Evolutionary conservation across 495 filamentous ascomycete species (phyloP).

Genomic region (Lichina pygmaea): DNA sequence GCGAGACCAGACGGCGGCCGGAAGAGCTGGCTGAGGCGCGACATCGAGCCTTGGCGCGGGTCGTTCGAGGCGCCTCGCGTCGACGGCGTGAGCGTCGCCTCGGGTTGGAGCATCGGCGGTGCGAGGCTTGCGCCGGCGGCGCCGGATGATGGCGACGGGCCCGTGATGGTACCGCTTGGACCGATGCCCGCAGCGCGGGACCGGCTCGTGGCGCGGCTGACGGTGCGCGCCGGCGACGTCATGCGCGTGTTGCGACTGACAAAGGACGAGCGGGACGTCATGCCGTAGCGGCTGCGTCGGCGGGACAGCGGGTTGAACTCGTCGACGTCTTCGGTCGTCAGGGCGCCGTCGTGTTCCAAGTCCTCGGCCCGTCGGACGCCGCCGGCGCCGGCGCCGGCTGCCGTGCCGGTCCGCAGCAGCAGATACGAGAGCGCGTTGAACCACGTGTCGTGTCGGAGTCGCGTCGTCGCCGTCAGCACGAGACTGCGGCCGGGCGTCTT

Average conservation of each 20-base stretch:
- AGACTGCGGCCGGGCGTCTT: slow-evolving; percentile 68
- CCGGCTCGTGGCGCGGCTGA: slow-evolving; percentile 19
- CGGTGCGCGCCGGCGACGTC: slow-evolving; percentile 21
- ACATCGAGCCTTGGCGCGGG: slow-evolving; percentile 6
- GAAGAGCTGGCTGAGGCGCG: slow-evolving; percentile 9
- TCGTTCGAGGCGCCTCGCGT: slow-evolving; percentile 14
- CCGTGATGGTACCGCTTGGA: too few relatives aligned
- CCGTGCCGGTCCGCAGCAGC: slow-evolving; percentile 40
- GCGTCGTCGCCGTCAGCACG: slow-evolving; percentile 81
- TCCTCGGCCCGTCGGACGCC: slow-evolving; percentile 5
- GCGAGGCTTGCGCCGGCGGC: too few relatives aligned
- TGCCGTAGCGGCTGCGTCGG: slow-evolving; percentile 24
- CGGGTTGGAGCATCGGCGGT: too few relatives aligned
- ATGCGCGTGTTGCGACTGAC: slow-evolving; percentile 42
- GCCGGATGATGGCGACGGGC: too few relatives aligned
- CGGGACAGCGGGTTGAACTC: slow-evolving; percentile 57
- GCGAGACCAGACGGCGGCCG: slow-evolving; percentile 2
- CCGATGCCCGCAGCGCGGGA: slow-evolving; percentile 10
- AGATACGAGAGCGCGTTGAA: slow-evolving; percentile 93
- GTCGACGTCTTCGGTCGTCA: slow-evolving; percentile 50
- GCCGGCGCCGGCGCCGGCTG: slow-evolving; percentile 15
- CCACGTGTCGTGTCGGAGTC: slow-evolving; percentile 91
- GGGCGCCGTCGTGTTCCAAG: slow-evolving; percentile 18
- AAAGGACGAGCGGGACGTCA: slow-evolving; percentile 52
- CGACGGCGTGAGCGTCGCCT: not conserved